phyloP scores from a whole-genome alignment of 2,329 filamentous ascomycete genomes.

The Bipolaris bicolor region DNA sequence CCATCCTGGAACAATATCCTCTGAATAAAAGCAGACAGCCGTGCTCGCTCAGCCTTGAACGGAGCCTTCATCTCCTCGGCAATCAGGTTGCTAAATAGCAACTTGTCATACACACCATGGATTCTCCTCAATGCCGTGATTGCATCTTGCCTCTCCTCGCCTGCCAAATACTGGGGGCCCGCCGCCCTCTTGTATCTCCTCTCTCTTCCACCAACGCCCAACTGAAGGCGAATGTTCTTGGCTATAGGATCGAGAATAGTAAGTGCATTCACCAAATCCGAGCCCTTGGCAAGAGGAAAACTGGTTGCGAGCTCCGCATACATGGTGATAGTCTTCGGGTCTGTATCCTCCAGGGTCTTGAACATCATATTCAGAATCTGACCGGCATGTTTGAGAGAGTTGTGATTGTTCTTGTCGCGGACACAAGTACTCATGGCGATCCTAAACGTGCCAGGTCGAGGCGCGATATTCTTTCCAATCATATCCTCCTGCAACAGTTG shows the following conservation, averaged over 20 bases:
- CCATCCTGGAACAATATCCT: slow-evolving; percentile 24
- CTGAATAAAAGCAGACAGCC: slow-evolving; percentile 34
- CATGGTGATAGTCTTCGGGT: slow-evolving; percentile 37
- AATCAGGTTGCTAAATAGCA: slow-evolving; percentile 41
- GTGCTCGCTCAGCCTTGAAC: slow-evolving; percentile 36
- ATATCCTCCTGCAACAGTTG: slow-evolving; percentile 59
- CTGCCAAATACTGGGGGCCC: slow-evolving; percentile 24
- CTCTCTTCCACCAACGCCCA: slow-evolving; percentile 33
- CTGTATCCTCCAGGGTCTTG: slow-evolving; percentile 35
- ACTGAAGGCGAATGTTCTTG: slow-evolving; percentile 38
- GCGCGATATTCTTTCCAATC: slow-evolving; percentile 33
- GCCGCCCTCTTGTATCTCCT: not conserved
- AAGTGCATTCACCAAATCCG: slow-evolving; percentile 40
- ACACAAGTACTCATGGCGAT: slow-evolving; percentile 76
- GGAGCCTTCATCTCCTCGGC: slow-evolving; percentile 35
- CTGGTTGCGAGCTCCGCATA: slow-evolving; percentile 39
- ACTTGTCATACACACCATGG: slow-evolving; percentile 39
- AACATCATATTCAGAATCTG: slow-evolving; percentile 62
- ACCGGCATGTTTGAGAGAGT: slow-evolving; percentile 69
- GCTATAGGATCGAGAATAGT: slow-evolving; percentile 33
- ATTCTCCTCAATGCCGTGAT: slow-evolving; percentile 35
- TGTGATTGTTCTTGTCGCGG: slow-evolving; percentile 77
- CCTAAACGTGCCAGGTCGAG: slow-evolving; percentile 63
- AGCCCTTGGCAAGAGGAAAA: slow-evolving; percentile 39
- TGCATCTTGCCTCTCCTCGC: slow-evolving; percentile 33